Base-by-base conservation (phyloP, 768 basidiomycete genomes). In the Suillus spraguei region DNA sequence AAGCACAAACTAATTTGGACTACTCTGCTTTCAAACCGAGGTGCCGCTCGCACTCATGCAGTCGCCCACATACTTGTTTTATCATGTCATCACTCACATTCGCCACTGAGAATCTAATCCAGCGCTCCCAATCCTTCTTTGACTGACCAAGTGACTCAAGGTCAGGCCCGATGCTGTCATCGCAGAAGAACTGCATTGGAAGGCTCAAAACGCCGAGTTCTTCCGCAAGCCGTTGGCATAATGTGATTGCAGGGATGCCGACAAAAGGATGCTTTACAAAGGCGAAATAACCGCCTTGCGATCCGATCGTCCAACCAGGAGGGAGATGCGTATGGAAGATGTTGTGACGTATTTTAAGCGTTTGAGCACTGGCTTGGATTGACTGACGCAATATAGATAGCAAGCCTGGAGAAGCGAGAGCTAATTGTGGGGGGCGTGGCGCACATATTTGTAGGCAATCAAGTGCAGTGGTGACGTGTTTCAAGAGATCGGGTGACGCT, bases 391-490 rank as follows among this genome's bases (percentile, higher is more conserved):
- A 82, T 0, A 73, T 63, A 0, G 83, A 78, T 1, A 94, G 76
- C 4, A 91, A 77, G 4, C 79, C 75, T 1, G 80, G 68, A 20
- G 83, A 77, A 4, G 77, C 79, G 9, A 94, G 79, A 0, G 90
- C 91, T 10, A 86, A 71, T 68, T 95, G 94, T 17, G 89, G 80
- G 0, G 89, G 83, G 8, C 89, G 83, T 13, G 93, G 89, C 0
- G 92, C 80, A 69, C 93, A 94, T 44, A 92, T 89, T 69, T 94
- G 93, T 42, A 94, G 78, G 65, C 87, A 89, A 73, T 95, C 94
- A 14, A 93, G 83, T 24, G 89, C 83, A n/a, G 80, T 86, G 28
- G 78, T 81, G 56, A 87, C 71, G 5, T 81, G 67, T 17, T 66
- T 66, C 8, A 89, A 75, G 56, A 94, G 72, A 0, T 70, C 64